Base-by-base conservation (phyloP, 139 green algal genomes). In the Edaphochlamys debaryana region DNA sequence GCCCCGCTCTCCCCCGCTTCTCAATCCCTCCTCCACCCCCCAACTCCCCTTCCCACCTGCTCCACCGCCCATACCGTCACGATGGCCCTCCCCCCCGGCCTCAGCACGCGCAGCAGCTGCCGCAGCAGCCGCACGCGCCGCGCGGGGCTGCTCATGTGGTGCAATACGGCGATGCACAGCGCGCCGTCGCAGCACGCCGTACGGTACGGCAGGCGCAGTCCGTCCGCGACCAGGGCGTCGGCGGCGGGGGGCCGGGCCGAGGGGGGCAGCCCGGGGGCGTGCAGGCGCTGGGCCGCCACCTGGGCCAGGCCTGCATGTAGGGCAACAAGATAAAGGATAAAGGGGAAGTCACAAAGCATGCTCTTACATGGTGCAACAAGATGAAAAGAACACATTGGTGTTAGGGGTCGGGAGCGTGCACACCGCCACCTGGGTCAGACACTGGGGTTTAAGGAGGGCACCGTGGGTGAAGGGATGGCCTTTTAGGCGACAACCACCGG, bases 141-240 rank as follows among this genome's bases (percentile, higher is more conserved):
- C 22, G 63, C 67, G n/a, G 38, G 69, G 50, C 87, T 96, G 88
- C 88, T 92, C 9, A 99, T 91, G 90, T 99, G 97, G 81, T 99
- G 97, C 87, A 99, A 87, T 67, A 99, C 98, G 0, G 98, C 98
- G 54, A 99, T 98, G 86, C 95, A 98, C 34, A 99, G 92, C 36
- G 92, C 96, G 40, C 85, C 98, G 75, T 99, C 97, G 40, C 90
- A 95, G 85, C 72, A 87, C 75, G 66, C 79, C 52, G 69, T 32
- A 23, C 93, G 89, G 78, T 96, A 94, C 1, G 98, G 96, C 40
- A 98, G 90, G 0, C 50, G 27, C 69, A 99, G 75, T 1, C 79
- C 94, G 80, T 99, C 98, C 6, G 93, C 95, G 0, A 98, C 90
- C 0, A 93, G 76, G 23, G 98, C 96, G 67, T 99, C 97, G 8